Evolutionary conservation across 805 yeast species (phyloP), one percentile per base, ranked within the genome.

Genomic region (Lipomyces spencermartinsiae): DNA sequence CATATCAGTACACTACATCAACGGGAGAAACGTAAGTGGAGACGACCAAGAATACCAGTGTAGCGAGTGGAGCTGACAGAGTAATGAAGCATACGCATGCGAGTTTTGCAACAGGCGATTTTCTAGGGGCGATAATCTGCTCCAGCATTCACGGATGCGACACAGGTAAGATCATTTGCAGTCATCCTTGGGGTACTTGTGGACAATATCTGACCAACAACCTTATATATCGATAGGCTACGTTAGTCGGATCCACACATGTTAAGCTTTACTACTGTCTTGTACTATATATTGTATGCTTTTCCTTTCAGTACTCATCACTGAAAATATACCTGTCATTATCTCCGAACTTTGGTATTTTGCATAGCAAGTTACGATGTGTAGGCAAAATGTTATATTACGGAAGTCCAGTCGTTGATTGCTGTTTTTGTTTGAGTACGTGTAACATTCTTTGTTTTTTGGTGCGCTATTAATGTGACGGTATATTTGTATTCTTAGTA

Each of bases 1-100:
- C 95, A 90, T 74, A 85, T 87, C 75, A 80, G 93, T 66, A 87
- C 92, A 22, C 81, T 90, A 68, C 95, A 90, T 74, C 89, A 80
- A 43, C 83, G 87, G 64, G 92, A 88, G 65, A 89, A 88, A 76
- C 94, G 70, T 67, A 33, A 61, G 70, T 63, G n/a, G 7, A 16
- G 49, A n/a, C 8, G 4, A 43, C 7, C 19, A 43, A 16, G 19
- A 43, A n/a, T 8, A 5, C 10, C 5, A 16, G 22, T 10, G 1
- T 43, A 9, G 43, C 43, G 7, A 25, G n/a, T 43, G 9, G 22
- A 31, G 19, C 60, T 63, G 39, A 58, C 56, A n/a, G 19, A 7
- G 6, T 51, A 6, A 53, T 34, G 4, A 35, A 67, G 70, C 92
- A 0, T 88, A 83, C 76, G 85, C 83, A 66, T 89, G 92, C 76